phyloP scores from a whole-genome alignment of 768 basidiomycete species.

The Macrocybe gigantea region DNA sequence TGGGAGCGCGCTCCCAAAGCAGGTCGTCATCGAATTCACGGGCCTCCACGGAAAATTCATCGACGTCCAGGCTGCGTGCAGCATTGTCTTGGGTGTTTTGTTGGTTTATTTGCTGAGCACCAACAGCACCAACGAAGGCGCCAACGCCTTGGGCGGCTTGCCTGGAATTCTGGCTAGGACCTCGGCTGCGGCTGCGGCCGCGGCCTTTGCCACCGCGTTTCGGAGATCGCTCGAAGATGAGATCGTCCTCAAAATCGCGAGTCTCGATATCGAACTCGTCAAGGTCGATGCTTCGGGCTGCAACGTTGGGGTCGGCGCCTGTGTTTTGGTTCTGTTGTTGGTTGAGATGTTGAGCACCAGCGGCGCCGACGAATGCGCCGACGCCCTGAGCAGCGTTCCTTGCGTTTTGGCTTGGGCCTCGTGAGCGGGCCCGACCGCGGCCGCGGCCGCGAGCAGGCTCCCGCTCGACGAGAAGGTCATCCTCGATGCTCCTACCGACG shows the following conservation, averaged over 20 bases:
- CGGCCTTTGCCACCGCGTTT: background rate
- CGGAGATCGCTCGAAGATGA: background rate
- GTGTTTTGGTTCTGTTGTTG: background rate
- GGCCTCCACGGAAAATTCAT: no score
- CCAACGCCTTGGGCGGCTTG: conserved; percentile 2
- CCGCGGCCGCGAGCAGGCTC: conserved; percentile 2
- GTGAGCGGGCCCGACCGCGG: background rate
- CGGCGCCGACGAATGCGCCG: conserved; percentile 2
- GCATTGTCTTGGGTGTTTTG: background rate
- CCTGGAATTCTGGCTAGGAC: background rate
- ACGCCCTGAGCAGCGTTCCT: conserved; percentile 1
- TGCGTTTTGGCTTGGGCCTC: background rate
- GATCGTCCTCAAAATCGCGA: background rate
- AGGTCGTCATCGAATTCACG: background rate
- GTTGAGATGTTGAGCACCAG: background rate
- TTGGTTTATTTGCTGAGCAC: background rate
- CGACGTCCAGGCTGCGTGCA: no score
- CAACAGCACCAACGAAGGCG: conserved; percentile 1
- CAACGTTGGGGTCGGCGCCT: no score
- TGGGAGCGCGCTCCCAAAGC: background rate
- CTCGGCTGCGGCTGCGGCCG: background rate
- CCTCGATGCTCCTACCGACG: background rate
- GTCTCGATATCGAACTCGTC: no score
- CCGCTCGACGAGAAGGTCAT: conserved; percentile 1
- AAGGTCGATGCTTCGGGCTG: no score